Evolutionary conservation across 2,329 filamentous ascomycete genomes (phyloP).

Genomic region (Aspergillus pseudoglaucus): DNA sequence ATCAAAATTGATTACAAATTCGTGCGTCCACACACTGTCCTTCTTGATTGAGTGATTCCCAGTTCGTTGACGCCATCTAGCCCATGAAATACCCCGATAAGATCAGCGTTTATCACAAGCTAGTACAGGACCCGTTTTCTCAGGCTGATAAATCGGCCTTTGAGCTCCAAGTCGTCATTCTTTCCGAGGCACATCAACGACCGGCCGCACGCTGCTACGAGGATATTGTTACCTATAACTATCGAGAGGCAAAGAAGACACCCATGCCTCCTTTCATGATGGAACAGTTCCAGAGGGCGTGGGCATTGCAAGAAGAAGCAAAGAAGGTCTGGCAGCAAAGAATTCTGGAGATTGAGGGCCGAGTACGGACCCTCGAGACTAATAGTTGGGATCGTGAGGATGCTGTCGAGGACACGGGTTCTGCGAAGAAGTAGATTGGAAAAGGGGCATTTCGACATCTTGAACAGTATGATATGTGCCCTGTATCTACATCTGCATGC

Average conservation of each 20-base stretch:
- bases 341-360: conserved; percentile 52
- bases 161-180: conserved; percentile 54
- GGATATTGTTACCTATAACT: conserved; percentile 75
- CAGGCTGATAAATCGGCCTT: conserved; percentile 26
- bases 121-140: conserved; percentile 48
- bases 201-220: conserved; percentile 69
- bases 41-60: neutral
- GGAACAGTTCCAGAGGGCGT: conserved; percentile 54
- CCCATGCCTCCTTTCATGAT: conserved; percentile 56
- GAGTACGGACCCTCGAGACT: conserved; percentile 59
- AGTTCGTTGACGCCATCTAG: conserved; percentile 35
- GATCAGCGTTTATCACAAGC: conserved; percentile 76
- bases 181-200: conserved; percentile 69
- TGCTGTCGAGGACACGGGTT: conserved; percentile 65
- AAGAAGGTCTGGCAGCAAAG: conserved; percentile 47
- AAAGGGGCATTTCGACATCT: too few species aligned
- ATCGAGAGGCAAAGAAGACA: conserved; percentile 51
- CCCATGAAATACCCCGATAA: conserved; percentile 78
- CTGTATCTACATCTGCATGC: too few species aligned
- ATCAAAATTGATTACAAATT: conserved; percentile 85
- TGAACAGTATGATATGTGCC: too few species aligned
- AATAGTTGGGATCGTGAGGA: conserved; percentile 66
- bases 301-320: conserved; percentile 55
- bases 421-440: conserved; percentile 14
- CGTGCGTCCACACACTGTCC: conserved; percentile 45